Conservation (phyloP, 2,329 filamentous ascomycete species). For the Phyllosticta ampelicida region DNA sequence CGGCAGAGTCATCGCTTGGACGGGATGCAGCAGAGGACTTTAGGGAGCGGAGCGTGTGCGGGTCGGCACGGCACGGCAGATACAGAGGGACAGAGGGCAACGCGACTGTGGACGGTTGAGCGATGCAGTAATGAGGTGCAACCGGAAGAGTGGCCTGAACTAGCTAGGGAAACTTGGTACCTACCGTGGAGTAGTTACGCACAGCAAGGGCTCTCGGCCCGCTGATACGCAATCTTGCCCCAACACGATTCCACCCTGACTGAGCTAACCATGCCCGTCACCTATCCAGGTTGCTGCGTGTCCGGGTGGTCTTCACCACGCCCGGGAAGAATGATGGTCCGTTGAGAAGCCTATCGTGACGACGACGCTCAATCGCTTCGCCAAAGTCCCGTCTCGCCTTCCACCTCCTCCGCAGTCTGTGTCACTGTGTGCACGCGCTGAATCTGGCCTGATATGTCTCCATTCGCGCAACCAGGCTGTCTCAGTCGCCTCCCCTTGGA, state of each 20-base stretch:
- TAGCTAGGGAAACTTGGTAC: not conserved
- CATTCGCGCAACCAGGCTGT: constrained; percentile 8
- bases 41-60: constrained; percentile 3
- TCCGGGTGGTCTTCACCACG: not conserved
- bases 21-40: not conserved
- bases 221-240: not conserved
- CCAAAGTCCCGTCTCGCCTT: not conserved
- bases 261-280: constrained; percentile 6
- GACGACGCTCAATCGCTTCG: not conserved
- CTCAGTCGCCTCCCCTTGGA: constrained; percentile 7
- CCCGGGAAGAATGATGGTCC: constrained; percentile 7
- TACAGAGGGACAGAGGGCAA: constrained; percentile 3
- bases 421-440: not conserved
- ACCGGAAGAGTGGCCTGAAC: constrained; percentile 7
- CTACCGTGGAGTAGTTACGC: not conserved
- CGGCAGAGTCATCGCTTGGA: constrained; percentile 11
- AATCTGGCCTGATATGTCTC: not conserved
- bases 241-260: not conserved
- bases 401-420: not conserved
- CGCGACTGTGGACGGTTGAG: not conserved
- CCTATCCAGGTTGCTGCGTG: not conserved
- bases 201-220: not conserved
- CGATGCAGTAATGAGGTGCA: not conserved
- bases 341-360: constrained; percentile 4
- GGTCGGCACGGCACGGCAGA: constrained; percentile 6